Percentiles rank a stretch among this genome's conserved stretches.
Evolutionary conservation across 371 early-diverging fungal species (phyloP).

Genomic region (Batkoa obscura): DNA sequence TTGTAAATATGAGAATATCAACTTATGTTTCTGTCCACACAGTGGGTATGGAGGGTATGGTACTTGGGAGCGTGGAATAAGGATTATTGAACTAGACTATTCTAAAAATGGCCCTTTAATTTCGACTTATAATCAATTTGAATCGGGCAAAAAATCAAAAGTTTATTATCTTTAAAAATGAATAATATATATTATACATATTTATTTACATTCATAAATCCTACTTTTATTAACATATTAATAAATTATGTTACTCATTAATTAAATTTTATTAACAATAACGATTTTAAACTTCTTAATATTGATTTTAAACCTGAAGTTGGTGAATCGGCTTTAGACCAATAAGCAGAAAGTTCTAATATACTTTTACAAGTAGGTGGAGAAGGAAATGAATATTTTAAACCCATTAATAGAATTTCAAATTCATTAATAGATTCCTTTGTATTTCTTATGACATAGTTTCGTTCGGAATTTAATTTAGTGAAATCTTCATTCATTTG

Average conservation of each 20-base stretch:
- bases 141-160: too few relatives aligned
- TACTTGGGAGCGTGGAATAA: neutral
- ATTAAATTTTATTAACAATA: too few relatives aligned
- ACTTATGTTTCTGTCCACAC: neutral
- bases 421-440: neutral
- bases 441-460: neutral
- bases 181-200: too few relatives aligned
- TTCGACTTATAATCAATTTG: too few relatives aligned
- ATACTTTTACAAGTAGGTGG: too few relatives aligned
- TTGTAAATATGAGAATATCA: neutral
- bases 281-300: slow-evolving; percentile 5
- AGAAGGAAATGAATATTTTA: neutral
- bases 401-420: neutral
- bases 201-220: too few relatives aligned
- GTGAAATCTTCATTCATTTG: too few relatives aligned
- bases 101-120: too few relatives aligned
- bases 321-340: slow-evolving; percentile 13
- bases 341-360: slow-evolving; percentile 11
- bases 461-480: neutral
- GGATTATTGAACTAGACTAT: too few relatives aligned
- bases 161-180: too few relatives aligned
- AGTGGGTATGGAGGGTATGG: neutral
- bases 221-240: too few relatives aligned
- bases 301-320: slow-evolving; percentile 11
- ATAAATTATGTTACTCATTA: too few relatives aligned